Conservation (phyloP, 345 rosid species). For the Acer campestre region DNA sequence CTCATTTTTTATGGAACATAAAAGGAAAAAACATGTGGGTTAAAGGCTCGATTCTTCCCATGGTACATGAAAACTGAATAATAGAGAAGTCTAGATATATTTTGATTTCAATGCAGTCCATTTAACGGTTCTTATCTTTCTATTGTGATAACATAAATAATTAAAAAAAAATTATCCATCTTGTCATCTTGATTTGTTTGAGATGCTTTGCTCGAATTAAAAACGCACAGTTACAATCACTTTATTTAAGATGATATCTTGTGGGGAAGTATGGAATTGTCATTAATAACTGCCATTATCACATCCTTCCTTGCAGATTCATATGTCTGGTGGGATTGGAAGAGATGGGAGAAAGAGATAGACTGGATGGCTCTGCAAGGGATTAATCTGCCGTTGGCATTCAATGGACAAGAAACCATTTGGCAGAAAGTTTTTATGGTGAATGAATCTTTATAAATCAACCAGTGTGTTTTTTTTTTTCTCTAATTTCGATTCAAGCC, state of each 20-base stretch:
- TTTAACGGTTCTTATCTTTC: not conserved
- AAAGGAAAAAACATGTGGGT: not conserved
- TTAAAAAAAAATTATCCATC: too few species aligned
- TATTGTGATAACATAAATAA: not conserved
- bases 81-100: not conserved
- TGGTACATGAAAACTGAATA: not conserved
- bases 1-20: not conserved
- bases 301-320: conserved; percentile 59
- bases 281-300: conserved; percentile 1
- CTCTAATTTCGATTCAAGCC: too few species aligned
- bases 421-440: conserved; percentile 97
- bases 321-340: conserved; percentile 95
- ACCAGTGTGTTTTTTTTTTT: not conserved
- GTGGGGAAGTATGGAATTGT: not conserved
- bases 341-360: conserved; percentile 93
- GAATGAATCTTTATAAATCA: conserved; percentile 16
- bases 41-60: not conserved
- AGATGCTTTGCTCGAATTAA: not conserved
- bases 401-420: conserved; percentile 89
- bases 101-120: not conserved
- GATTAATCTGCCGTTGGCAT: conserved; percentile 92
- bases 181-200: not conserved
- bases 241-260: not conserved
- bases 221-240: not conserved
- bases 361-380: conserved; percentile 99